phyloP scores from a whole-genome alignment of 2,329 filamentous ascomycete genomes.

The Colletotrichum liriopes region DNA sequence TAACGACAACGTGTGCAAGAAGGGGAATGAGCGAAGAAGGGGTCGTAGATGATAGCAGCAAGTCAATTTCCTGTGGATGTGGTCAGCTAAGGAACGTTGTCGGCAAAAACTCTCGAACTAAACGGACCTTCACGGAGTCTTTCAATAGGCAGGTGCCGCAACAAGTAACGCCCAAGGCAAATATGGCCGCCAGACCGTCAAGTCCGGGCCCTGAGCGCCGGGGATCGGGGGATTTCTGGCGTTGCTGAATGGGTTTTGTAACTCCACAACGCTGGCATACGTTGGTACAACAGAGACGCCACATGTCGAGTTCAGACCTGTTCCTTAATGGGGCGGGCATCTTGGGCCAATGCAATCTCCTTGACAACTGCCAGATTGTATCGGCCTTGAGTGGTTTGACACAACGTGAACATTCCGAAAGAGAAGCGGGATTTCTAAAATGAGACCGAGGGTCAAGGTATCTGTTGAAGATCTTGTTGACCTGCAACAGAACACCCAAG shows the following conservation, averaged over 20 bases:
- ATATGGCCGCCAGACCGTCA: constrained; percentile 75
- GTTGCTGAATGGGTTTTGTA: constrained; percentile 48
- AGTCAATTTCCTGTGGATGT: constrained; percentile 75
- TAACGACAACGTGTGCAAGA: constrained; percentile 79
- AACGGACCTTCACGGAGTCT: constrained; percentile 76
- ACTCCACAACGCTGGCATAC: constrained; percentile 79
- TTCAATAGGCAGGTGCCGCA: constrained; percentile 78
- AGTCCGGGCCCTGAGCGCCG: constrained; percentile 75
- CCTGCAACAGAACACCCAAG: constrained; percentile 75
- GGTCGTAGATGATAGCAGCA: constrained; percentile 74
- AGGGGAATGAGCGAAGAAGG: constrained; percentile 76
- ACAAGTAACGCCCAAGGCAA: constrained; percentile 78
- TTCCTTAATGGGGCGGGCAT: constrained; percentile 79
- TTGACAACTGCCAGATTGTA: constrained; percentile 79
- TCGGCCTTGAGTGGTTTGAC: constrained; percentile 67
- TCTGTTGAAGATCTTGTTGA: constrained; percentile 77
- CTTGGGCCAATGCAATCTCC: constrained; percentile 75
- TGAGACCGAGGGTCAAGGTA: constrained; percentile 68
- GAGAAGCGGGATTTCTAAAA: constrained; percentile 46
- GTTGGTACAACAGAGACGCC: constrained; percentile 75
- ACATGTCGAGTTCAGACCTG: constrained; percentile 82
- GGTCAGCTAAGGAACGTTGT: constrained; percentile 47
- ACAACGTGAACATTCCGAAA: constrained; percentile 48
- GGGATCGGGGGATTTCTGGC: constrained; percentile 53
- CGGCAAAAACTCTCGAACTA: constrained; percentile 11